Conservation (phyloP, 495 filamentous ascomycete genomes). For the Alectoria sarmentosa region DNA sequence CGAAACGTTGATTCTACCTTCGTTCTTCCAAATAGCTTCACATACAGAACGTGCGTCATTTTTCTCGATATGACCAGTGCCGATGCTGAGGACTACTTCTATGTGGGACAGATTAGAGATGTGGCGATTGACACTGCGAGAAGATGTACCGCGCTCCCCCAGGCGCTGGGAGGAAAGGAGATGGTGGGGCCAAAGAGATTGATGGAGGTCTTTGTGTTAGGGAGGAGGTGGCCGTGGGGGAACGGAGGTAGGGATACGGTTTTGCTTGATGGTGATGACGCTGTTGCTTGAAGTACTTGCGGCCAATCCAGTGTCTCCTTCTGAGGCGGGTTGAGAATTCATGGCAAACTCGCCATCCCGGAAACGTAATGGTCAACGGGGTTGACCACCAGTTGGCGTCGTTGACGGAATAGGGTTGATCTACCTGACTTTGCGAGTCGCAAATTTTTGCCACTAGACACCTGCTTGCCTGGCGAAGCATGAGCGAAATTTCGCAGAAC, state of each 20-base stretch:
- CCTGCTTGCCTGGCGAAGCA: no score
- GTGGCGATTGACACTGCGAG: conserved; percentile 1
- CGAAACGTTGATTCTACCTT: not conserved
- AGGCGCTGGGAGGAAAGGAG: not conserved
- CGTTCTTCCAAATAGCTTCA: not conserved
- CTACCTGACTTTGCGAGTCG: not conserved
- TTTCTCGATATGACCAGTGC: not conserved
- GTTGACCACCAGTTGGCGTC: not conserved
- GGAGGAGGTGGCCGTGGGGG: not conserved
- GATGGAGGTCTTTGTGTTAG: not conserved
- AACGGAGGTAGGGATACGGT: not conserved
- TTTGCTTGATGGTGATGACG: not conserved
- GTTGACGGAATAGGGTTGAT: not conserved
- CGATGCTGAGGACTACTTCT: not conserved
- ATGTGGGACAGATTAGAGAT: not conserved
- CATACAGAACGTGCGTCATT: not conserved
- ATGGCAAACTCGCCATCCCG: no score
- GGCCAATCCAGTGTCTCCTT: not conserved
- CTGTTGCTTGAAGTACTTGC: not conserved
- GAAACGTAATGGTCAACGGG: no score
- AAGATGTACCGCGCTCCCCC: not conserved
- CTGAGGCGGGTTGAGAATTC: no score
- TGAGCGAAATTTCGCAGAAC: no score
- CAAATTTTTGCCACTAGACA: not conserved
- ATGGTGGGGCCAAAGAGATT: not conserved